Evolutionary conservation across 495 filamentous ascomycete species (phyloP), one percentile per base, ranked within the genome.

Genomic region (Penicillium longicatenatum): DNA sequence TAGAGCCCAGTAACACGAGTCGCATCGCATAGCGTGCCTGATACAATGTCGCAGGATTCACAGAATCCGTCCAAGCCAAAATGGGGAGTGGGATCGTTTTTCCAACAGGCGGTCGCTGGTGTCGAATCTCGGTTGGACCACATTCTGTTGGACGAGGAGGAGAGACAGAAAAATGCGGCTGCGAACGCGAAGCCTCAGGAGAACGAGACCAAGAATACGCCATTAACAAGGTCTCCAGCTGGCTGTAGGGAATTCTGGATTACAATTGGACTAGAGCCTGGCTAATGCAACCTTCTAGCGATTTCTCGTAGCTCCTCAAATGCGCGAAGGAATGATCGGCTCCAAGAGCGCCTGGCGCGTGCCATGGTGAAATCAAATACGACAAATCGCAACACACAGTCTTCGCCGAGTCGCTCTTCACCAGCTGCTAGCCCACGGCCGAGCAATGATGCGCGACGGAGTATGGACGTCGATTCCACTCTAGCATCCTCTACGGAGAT

Each of bases 91-190:
- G 90, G 92, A 21, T 89, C 87, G 29, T 90, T 98, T 65, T 79
- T 99, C 47, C 89, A 90, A 58, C 91, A 96, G 70, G 93, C 93
- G 52, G 91, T 97, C 50, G 92, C 92, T 26, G 91, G 92, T 39
- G 89, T 99, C 46, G 94, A 99, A 74, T 95, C 93, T 56, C 85
- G 90, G 47, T 79, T 99, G 41, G 94, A 99, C 70, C 90, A 83
- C 47, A 97, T 99, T 52, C 80, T 99, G 57, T 86, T 92, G 56
- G 93, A 96, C 41, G 83, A 86, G 31, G 85, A 89, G 17, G 82
- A 73, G 9, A 64, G 66, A 50, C 64, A 75, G 29, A 21, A 33
- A 20, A 73, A 65, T n/a, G 45, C 22, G 51, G 56, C 45, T 29
- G 45, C 61, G 17, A 55, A 65, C 20, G 20, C 64, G 45, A 73